Conservation (phyloP, 78 protist genomes). For the Isochrysis galbana region DNA sequence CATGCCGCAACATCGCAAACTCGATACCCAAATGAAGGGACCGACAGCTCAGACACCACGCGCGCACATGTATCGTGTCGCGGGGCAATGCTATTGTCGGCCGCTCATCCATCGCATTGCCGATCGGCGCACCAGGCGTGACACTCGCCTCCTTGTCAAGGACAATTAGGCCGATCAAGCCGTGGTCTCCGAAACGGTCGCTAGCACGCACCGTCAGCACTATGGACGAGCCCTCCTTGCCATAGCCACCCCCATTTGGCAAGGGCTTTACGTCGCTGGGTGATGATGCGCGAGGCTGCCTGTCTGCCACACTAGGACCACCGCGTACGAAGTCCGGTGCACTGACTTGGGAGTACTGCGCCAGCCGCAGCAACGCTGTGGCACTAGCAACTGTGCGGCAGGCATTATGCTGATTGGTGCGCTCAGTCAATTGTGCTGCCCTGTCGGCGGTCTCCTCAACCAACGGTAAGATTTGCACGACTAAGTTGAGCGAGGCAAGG, state of each 20-base stretch:
- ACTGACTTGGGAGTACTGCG: no score
- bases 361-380: no score
- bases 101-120: neutral
- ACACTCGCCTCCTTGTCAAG: neutral
- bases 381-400: no score
- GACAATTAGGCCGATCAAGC: neutral
- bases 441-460: neutral
- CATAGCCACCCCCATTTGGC: no score
- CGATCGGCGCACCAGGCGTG: neutral
- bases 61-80: neutral
- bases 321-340: no score
- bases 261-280: no score
- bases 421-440: slow-evolving; percentile 22
- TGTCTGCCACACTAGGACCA: no score
- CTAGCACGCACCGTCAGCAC: neutral
- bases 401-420: slow-evolving; percentile 28
- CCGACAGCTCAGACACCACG: neutral
- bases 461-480: neutral
- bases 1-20: neutral
- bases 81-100: neutral
- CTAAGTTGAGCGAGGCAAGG: slow-evolving; percentile 21
- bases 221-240: neutral
- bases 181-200: slow-evolving; percentile 23
- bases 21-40: slow-evolving; percentile 2
- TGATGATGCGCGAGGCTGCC: no score